phyloP scores from a whole-genome alignment of 2,329 filamentous ascomycete species.

The Epichloe sp. region DNA sequence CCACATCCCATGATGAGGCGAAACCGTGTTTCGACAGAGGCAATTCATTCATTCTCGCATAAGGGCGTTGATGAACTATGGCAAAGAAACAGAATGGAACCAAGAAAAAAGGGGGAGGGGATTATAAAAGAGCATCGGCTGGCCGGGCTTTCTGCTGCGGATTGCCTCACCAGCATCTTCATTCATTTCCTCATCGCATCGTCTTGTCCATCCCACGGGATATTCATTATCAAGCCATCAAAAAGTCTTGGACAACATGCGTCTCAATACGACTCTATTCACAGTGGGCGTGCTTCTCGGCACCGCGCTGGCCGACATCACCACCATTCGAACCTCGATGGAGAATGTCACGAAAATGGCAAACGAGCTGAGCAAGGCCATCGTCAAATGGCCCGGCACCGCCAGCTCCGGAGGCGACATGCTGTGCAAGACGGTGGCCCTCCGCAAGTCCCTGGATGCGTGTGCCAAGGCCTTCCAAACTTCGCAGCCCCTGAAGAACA shows the following conservation, averaged over 20 bases:
- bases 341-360: fast-evolving
- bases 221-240: too few relatives aligned
- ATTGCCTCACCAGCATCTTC: too few relatives aligned
- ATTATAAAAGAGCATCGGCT: too few relatives aligned
- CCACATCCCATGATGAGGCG: neutral
- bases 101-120: too few relatives aligned
- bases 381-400: neutral
- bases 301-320: neutral
- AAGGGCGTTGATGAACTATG: too few relatives aligned
- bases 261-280: neutral
- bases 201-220: too few relatives aligned
- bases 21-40: neutral
- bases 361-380: neutral
- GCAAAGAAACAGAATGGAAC: too few relatives aligned
- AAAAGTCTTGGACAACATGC: neutral
- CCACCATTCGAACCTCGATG: neutral
- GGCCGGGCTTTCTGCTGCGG: too few relatives aligned
- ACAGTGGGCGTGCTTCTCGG: neutral
- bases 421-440: neutral
- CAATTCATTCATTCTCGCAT: too few relatives aligned
- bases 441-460: neutral
- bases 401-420: neutral
- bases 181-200: too few relatives aligned
- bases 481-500: neutral
- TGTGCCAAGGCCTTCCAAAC: neutral